phyloP scores from a whole-genome alignment of 306 rosid genomes.

The Corylus avellana region DNA sequence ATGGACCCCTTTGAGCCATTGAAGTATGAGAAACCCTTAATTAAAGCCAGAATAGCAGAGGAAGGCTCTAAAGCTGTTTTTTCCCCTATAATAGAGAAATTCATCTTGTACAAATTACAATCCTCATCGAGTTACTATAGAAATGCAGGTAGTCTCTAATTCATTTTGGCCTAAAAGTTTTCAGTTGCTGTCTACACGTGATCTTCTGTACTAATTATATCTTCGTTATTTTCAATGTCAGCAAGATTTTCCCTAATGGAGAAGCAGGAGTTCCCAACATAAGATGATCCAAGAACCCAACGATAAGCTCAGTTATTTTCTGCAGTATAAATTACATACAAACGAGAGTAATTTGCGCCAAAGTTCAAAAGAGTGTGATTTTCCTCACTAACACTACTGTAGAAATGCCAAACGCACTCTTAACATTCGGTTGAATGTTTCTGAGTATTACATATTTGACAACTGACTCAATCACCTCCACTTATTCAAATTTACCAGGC shows the following conservation, averaged over 20 bases:
- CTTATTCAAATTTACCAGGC: background rate
- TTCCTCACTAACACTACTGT: background rate
- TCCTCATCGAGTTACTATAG: constrained; percentile 80
- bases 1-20: constrained; percentile 95
- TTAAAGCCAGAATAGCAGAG: constrained; percentile 74
- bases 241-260: constrained; percentile 85
- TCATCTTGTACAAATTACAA: constrained; percentile 83
- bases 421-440: background rate
- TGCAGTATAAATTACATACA: constrained; percentile 29
- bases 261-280: constrained; percentile 99
- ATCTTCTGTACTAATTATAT: constrained; percentile 23
- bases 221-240: constrained; percentile 35
- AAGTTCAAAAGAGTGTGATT: background rate
- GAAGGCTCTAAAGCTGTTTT: constrained; percentile 91
- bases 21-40: constrained; percentile 89
- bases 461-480: background rate
- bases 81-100: constrained; percentile 85
- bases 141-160: constrained; percentile 79
- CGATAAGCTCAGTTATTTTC: constrained; percentile 72
- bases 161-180: constrained; percentile 8
- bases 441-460: background rate
- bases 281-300: constrained; percentile 94
- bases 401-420: background rate
- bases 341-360: background rate
- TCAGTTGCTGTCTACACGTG: constrained; percentile 10